Conservation (phyloP, 2,329 filamentous ascomycete species). For the Trichophyton mentagrophytes region DNA sequence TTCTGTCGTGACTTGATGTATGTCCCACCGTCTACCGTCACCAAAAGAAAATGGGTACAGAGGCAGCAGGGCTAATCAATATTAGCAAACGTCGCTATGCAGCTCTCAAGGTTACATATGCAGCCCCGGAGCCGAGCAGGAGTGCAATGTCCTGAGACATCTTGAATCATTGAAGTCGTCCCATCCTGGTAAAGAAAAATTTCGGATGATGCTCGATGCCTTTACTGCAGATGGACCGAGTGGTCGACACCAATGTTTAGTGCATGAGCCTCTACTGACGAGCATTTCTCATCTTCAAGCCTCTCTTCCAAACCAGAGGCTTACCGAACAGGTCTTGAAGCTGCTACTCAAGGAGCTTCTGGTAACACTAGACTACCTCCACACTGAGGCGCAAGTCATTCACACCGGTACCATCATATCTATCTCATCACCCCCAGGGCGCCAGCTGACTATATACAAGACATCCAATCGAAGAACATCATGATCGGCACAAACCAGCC, state of each 20-base stretch:
- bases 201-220: constrained; percentile 8
- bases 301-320: not conserved
- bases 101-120: constrained; percentile 8
- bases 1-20: constrained; percentile 8
- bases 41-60: too few species aligned
- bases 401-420: constrained; percentile 8
- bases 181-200: constrained; percentile 5
- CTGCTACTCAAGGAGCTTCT: constrained; percentile 6
- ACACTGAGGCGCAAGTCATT: constrained; percentile 8
- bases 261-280: constrained; percentile 6
- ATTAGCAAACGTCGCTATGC: not conserved
- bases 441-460: not conserved
- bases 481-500: constrained; percentile 17
- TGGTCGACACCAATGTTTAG: constrained; percentile 8
- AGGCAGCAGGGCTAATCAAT: too few species aligned
- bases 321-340: constrained; percentile 4
- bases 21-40: not conserved
- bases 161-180: not conserved
- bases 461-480: constrained; percentile 22
- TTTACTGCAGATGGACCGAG: constrained; percentile 5
- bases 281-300: constrained; percentile 6
- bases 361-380: constrained; percentile 6
- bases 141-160: constrained; percentile 4
- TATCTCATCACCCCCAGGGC: not conserved
- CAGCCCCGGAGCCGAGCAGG: not conserved